A percentile compares a stretch with the other conserved stretches of the same genome.
These are phyloP conservation scores for Rhodotorula sp. DNA, from an alignment of 1,284 basidiomycete species.

Conservation along the genomic window DNA sequence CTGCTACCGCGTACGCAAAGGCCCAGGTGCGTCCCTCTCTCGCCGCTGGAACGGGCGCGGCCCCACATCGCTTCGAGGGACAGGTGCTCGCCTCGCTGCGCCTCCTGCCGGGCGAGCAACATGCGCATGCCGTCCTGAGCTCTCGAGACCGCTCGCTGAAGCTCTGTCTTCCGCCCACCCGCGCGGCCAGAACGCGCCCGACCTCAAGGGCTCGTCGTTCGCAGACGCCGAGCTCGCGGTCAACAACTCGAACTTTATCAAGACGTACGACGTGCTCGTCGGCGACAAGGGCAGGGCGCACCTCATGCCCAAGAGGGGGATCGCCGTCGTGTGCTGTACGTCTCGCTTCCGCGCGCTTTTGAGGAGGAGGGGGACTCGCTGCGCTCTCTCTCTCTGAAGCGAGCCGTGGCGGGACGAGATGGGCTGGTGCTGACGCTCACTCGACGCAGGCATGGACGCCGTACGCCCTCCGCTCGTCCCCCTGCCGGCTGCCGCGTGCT, in stretches of 20 bases:
- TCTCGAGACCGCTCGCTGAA: no score
- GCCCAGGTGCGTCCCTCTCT: neutral
- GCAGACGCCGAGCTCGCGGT: conserved; percentile 4
- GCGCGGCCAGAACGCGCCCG: neutral
- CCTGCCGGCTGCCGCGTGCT: neutral
- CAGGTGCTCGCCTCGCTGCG: neutral
- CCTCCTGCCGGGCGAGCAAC: neutral
- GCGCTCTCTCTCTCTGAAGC: neutral
- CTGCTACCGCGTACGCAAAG: conserved; percentile 13
- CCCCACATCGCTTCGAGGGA: neutral
- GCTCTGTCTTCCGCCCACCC: no score
- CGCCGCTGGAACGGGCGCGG: neutral
- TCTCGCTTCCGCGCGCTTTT: neutral
- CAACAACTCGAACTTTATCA: conserved; percentile 15
- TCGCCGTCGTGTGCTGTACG: conserved; percentile 21
- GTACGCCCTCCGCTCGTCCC: neutral
- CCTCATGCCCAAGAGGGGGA: conserved; percentile 22
- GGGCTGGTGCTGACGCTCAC: neutral
- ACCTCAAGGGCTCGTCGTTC: conserved; percentile 6
- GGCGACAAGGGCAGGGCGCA: conserved; percentile 23
- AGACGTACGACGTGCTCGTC: conserved; percentile 16
- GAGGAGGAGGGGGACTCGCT: neutral
- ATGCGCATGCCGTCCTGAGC: neutral
- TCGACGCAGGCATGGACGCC: neutral
- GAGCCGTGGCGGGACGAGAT: no score